These are phyloP conservation scores for Pseudogymnoascus sp. DNA, from an alignment of 2,329 filamentous ascomycete genomes.

Conservation along the genomic window DNA sequence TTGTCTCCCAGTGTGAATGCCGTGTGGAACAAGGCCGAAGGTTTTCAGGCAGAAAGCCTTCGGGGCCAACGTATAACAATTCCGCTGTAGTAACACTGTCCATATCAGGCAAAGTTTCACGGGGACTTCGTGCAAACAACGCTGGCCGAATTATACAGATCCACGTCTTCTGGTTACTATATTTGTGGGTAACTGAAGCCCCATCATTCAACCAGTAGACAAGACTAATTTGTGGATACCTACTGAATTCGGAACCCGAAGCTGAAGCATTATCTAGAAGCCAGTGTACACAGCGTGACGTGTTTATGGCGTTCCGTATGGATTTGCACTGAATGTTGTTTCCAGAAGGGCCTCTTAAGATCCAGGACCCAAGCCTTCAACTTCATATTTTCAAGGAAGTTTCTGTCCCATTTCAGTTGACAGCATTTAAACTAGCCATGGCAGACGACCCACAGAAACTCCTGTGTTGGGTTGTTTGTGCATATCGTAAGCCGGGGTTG, in stretches of 20 bases:
- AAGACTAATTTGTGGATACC: background rate
- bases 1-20: background rate
- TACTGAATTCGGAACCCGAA: background rate
- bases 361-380: background rate
- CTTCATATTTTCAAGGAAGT: background rate
- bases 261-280: background rate
- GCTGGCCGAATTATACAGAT: background rate
- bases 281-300: background rate
- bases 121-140: background rate
- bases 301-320: background rate
- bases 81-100: background rate
- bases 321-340: background rate
- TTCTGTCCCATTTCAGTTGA: background rate
- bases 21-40: background rate
- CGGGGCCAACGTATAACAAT: background rate
- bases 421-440: slow-evolving; percentile 17
- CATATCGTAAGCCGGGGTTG: background rate
- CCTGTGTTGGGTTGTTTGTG: background rate
- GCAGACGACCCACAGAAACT: slow-evolving; percentile 5
- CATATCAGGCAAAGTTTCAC: background rate
- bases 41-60: background rate
- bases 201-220: too few relatives aligned
- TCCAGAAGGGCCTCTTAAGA: background rate
- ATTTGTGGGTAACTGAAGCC: background rate
- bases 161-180: background rate